Percentiles rank a stretch among this genome's conserved stretches.
phyloP scores from a whole-genome alignment of 345 rosid species.

The Euclidium syriacum region DNA sequence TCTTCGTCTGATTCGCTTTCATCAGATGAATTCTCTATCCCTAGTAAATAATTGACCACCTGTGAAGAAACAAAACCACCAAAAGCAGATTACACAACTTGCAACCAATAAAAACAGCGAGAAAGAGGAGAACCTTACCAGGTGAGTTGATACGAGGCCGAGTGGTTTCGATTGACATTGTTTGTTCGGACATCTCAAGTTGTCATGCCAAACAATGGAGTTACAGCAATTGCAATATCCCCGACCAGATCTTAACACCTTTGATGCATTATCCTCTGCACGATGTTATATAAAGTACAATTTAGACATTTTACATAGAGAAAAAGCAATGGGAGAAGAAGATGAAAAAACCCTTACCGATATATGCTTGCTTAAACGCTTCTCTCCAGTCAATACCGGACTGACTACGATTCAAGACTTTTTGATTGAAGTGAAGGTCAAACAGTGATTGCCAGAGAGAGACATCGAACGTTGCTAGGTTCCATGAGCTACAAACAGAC shows the following conservation, averaged over 20 bases:
- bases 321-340: neutral
- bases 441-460: conserved; percentile 54
- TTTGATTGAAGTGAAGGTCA: conserved; percentile 29
- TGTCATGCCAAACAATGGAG: conserved; percentile 23
- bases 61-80: conserved; percentile 3
- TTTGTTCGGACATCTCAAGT: conserved; percentile 24
- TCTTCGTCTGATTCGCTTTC: conserved; percentile 24
- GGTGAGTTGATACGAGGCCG: conserved; percentile 9
- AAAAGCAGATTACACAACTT: neutral
- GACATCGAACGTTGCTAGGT: conserved; percentile 52
- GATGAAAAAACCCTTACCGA: conserved; percentile 36
- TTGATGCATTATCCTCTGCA: conserved; percentile 38
- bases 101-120: neutral
- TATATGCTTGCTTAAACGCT: conserved; percentile 44
- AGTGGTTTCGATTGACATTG: conserved; percentile 16
- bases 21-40: conserved; percentile 10
- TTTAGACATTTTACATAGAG: conserved; percentile 3
- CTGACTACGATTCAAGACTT: conserved; percentile 11
- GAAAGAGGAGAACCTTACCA: neutral
- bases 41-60: conserved; percentile 18
- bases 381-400: conserved; percentile 51
- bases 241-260: conserved; percentile 42
- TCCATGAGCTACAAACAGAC: conserved; percentile 68
- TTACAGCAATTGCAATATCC: conserved; percentile 55
- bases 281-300: neutral